Evolutionary conservation across 208 protist species (phyloP), one percentile per base, ranked within the genome.

Genomic region (Trypanosoma lewisi): DNA sequence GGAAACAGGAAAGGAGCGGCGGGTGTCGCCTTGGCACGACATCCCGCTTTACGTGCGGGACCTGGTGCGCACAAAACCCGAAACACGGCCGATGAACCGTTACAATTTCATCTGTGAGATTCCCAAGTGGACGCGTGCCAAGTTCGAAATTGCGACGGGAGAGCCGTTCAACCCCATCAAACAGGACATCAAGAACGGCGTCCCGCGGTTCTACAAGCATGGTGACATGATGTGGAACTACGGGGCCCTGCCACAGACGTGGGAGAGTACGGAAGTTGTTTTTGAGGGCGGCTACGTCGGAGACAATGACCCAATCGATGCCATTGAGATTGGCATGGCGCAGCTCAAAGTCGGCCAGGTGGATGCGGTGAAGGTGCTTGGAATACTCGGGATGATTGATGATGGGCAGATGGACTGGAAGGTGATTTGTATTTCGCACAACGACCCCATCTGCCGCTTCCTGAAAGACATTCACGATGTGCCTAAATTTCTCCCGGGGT

Each of bases 221-320:
- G 96, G 96, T 19, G 89, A 97, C 67, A 97, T 98, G 87, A 87
- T 97, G 85, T 98, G 88, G 80, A 98, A 98, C 81, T 98, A 98
- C 68, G 97, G 97, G 25, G 90, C 91, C 31, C 85, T 98, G 55
- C 97, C 97, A 45, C 97, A 98, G 77, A 98, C 95, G 57, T 98
- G 95, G 94, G 96, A 98, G 70, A 94, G 93, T 77, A 97, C 93
- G 1, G 85, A 95, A 44, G 78, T 93, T 9, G 73, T 83, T 31
- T 94, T 93, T 51, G 87, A 94, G 61, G 82, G 80, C 17, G 87
- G 85, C 45, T 78, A 87, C 17, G 72, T 70, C 31, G 95, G 95
- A 34, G 95, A 98, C 67, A 94, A 95, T 52, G 95, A 98, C 57
- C 95, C 95, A 0, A 76, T 98, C 19, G 95, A 98, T 64, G 88